Conservation (phyloP, 108 stramenopile genomes). For the Fragilaria crotonensis region DNA sequence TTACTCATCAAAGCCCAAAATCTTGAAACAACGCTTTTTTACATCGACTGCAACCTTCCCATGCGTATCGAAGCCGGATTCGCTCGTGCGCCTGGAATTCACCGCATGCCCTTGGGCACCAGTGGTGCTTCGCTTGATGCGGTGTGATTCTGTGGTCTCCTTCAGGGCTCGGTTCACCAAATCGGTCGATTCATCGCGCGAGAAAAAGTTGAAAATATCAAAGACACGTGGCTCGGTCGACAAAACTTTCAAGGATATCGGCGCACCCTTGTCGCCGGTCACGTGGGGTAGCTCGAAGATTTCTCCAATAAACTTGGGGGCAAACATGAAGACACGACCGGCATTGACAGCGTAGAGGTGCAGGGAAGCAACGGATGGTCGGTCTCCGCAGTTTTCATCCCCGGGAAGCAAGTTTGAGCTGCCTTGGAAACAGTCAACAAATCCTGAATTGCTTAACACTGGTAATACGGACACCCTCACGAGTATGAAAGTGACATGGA, state of each 20-base stretch:
- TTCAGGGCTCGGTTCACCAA: conserved; percentile 58
- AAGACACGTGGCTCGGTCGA: conserved; percentile 67
- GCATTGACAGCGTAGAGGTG: conserved; percentile 83
- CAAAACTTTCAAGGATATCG: conserved; percentile 65
- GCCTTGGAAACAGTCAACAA: neutral
- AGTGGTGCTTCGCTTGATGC: conserved; percentile 71
- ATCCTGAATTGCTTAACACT: conserved; percentile 27
- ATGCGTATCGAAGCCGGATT: conserved; percentile 87
- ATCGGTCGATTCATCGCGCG: conserved; percentile 44
- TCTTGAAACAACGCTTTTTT: conserved; percentile 63
- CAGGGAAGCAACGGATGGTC: neutral
- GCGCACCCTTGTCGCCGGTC: conserved; percentile 21
- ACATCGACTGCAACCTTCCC: conserved; percentile 54
- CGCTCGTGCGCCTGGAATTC: conserved; percentile 60
- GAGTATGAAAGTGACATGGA: conserved; percentile 74
- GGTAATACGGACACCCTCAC: conserved; percentile 70
- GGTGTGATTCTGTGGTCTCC: conserved; percentile 60
- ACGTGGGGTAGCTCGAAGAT: conserved; percentile 76
- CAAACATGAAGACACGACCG: conserved; percentile 83
- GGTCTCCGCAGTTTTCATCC: neutral
- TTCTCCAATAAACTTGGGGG: conserved; percentile 75
- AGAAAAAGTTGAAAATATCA: conserved; percentile 83
- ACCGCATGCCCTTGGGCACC: conserved; percentile 55
- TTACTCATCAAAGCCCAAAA: conserved; percentile 71
- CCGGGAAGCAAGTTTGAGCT: neutral